Base-by-base conservation (phyloP, 2,329 filamentous ascomycete genomes). In the Akanthomyces lecanii region DNA sequence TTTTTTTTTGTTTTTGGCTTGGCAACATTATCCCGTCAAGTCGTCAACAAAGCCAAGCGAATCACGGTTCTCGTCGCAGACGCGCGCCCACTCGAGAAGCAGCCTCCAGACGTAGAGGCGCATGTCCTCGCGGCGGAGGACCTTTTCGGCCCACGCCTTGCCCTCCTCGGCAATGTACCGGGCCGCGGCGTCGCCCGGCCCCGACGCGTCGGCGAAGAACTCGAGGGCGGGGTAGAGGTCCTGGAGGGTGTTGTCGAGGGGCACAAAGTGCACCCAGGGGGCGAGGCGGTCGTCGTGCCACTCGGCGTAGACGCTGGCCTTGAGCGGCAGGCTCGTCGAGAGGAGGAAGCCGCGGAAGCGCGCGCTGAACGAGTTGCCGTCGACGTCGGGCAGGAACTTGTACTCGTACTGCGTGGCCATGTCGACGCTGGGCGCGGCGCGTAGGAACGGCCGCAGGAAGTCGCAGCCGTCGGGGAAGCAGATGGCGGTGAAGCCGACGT, bases 201-300 rank as follows among this genome's bases (percentile, higher is more conserved):
- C 70, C 18, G 68, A 67, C 47, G 81, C 77, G 50, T 83, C 81
- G n/a, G 86, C 76, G 64, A 91, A 89, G 72, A 86, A 91, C 55
- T 86, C 83, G 68, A 90, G 75, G 11, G 88, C 79, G 11, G 82
- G 81, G 67, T 89, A 90, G 11, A 90, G 71, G 53, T 91, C 89
- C 59, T 83, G 77, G 64, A 85, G 89, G 1, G 83, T 83, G 69
- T 89, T 89, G 71, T 90, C 87, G 69, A 92, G 80, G 2, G 89
- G 89, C 1, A 87, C 84, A 68, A 89, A 92, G 73, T 92, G 89
- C 66, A 83, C 77, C 89, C 89, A 92, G 0, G 88, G 84, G 16
- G 85, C 75, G 0, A 92, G 78, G 7, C 89, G 81, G 50, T 84
- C 81, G 71, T 91, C 89, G 71, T 91, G 89, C 89, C 89, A 92